Base-by-base conservation (phyloP, 768 basidiomycete species). In the Leccinum barrowsii region DNA sequence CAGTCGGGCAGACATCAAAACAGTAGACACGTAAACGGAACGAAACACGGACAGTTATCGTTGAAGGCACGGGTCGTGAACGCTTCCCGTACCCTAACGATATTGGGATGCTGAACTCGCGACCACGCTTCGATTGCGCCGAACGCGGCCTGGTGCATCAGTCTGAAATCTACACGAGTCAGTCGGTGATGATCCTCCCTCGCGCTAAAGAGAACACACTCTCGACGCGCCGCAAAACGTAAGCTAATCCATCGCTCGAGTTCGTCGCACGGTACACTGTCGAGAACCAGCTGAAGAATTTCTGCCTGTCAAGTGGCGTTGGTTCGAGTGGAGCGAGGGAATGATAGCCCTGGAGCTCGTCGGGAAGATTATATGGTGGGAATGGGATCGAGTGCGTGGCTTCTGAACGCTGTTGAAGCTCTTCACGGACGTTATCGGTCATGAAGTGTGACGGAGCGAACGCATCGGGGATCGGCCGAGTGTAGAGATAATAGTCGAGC, bases 401-500 rank as follows among this genome's bases (percentile, higher is more conserved):
- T 61, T 84, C 81, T 1, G 80, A 76, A 17, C 83, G 80, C 56
- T 70, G 70, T 55, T 80, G 80, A n/a, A 85, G 69, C 50, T 83
- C 82, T 61, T 82, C 82, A 46, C 85, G 87, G 17, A 86, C 76
- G 22, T 80, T 80, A 65, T 94, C 90, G n/a, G 94, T 88, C 50
- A 97, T 81, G 75, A 96, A 98, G 68, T 95, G 93, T 30, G 81
- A 77, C 17, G 81, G 69, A 64, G 81, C 67, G 69, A 88, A 77
- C 56, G 78, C 67, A 61, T 82, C 74, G 47, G 89, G 77, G 67
- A 89, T 77, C 65, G 82, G 81, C 2, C 83, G 82, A 4, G 90
- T 87, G 76, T 99, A 99, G 30, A 98, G 81, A 63, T 98, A 93
- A 68, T 99, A 94, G 68, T 97, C 85, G 49, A 98, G 82, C 92